Percentiles rank a stretch among this genome's conserved stretches.
These are phyloP conservation scores for Hyphochytrium catenoides DNA, from an alignment of 352 stramenopile species.

Conservation along the genomic window DNA sequence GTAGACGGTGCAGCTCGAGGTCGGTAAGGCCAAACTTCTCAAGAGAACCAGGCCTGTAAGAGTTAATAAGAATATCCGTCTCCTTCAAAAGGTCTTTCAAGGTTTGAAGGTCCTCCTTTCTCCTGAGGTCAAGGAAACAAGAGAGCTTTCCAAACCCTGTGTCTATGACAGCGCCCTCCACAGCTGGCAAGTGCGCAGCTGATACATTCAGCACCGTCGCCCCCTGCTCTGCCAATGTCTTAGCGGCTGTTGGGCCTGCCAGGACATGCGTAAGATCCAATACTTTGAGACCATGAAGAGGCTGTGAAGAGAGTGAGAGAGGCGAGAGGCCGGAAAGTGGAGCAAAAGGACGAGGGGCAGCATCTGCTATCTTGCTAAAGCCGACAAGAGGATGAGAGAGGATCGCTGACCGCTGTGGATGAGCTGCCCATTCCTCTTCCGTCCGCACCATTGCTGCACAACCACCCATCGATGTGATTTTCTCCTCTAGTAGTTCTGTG, in stretches of 20 bases:
- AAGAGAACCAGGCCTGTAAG: slow-evolving; percentile 6
- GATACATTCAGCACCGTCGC: slow-evolving; percentile 6
- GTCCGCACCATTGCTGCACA: slow-evolving; percentile 5
- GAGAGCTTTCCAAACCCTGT: slow-evolving; percentile 6
- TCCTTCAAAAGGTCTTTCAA: slow-evolving; percentile 3
- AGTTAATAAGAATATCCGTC: slow-evolving; percentile 6
- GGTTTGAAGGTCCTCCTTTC: background rate
- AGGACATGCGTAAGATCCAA: slow-evolving; percentile 5
- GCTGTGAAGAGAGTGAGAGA: background rate
- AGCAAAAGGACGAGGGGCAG: background rate
- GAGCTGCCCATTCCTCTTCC: background rate
- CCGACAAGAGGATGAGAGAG: too few relatives aligned
- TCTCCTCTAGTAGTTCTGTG: slow-evolving; percentile 1
- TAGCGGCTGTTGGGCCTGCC: slow-evolving; percentile 4
- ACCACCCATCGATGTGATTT: background rate
- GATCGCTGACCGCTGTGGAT: slow-evolving; percentile 4
- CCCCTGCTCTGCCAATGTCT: slow-evolving; percentile 5
- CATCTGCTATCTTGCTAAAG: background rate
- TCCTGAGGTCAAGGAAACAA: slow-evolving; percentile 3
- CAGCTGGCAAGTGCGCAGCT: slow-evolving; percentile 3
- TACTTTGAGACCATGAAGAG: slow-evolving; percentile 4
- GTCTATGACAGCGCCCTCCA: slow-evolving; percentile 2
- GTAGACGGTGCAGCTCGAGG: background rate
- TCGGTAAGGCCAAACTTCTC: slow-evolving; percentile 1
- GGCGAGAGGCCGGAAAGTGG: background rate